phyloP scores from a whole-genome alignment of 805 yeast species.

The Wickerhamomyces queroliae region DNA sequence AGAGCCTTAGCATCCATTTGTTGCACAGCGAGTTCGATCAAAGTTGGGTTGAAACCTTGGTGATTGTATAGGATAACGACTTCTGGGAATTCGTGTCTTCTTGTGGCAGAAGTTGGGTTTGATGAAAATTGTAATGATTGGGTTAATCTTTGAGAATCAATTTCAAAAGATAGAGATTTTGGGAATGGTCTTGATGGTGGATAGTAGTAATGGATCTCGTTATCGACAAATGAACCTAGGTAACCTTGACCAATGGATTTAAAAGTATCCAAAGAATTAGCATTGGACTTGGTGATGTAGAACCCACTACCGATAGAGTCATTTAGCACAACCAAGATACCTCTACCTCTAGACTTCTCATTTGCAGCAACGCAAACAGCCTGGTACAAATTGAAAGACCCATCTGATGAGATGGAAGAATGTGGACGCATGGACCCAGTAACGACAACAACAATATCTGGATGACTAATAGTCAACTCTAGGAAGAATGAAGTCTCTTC shows the following conservation, averaged over 20 bases:
- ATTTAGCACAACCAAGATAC: conserved; percentile 58
- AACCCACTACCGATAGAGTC: conserved; percentile 68
- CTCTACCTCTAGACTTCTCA: conserved; percentile 45
- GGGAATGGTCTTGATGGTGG: conserved; percentile 59
- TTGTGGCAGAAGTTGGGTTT: conserved; percentile 16
- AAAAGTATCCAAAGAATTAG: conserved; percentile 66
- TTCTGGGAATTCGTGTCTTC: conserved; percentile 28
- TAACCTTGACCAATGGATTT: conserved; percentile 65
- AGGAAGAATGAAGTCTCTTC: conserved; percentile 66
- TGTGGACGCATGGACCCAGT: conserved; percentile 77
- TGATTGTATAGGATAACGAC: conserved; percentile 57
- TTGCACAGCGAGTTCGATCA: conserved; percentile 41
- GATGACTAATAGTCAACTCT: conserved; percentile 39
- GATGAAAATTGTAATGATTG: conserved; percentile 16
- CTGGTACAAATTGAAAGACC: conserved; percentile 67
- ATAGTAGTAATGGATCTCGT: conserved; percentile 57
- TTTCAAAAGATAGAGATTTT: conserved; percentile 31
- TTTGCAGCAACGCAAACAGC: conserved; percentile 60
- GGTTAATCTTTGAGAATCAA: conserved; percentile 22
- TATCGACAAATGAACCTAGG: conserved; percentile 63
- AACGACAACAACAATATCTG: conserved; percentile 54
- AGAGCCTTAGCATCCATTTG: conserved; percentile 45
- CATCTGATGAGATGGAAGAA: conserved; percentile 64
- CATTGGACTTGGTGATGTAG: conserved; percentile 65
- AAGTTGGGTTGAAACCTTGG: conserved; percentile 48